Conservation (phyloP, 2,329 filamentous ascomycete genomes). For the Penicillium sp. region DNA sequence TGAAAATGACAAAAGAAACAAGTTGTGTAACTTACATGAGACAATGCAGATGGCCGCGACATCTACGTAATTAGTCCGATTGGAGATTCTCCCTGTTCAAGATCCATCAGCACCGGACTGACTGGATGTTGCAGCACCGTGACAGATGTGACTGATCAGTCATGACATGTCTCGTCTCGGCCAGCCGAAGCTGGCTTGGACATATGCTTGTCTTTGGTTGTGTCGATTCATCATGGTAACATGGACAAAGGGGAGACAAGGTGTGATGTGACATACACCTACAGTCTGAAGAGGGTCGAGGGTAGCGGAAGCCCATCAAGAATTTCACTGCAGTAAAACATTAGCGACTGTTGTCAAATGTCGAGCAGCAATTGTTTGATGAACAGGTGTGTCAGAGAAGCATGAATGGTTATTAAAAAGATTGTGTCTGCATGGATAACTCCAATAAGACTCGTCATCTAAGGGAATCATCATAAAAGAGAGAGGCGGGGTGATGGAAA, state of each 20-base stretch:
- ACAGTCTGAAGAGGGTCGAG: conserved; percentile 5
- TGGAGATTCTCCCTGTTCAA: conserved; percentile 17
- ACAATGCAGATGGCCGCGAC: not conserved
- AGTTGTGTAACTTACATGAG: conserved; percentile 2
- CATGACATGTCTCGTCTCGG: conserved; percentile 54
- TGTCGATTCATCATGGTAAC: conserved; percentile 76
- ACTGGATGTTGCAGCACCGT: conserved; percentile 15
- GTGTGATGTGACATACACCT: conserved; percentile 31
- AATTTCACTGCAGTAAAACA: conserved; percentile 1
- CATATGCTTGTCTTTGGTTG: conserved; percentile 93
- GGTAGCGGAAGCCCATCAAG: not conserved
- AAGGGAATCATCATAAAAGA: conserved; percentile 50
- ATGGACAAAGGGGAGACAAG: conserved; percentile 20
- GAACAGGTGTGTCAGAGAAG: conserved; percentile 46
- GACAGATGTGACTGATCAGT: conserved; percentile 42
- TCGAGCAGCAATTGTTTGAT: conserved; percentile 1
- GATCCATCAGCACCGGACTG: conserved; percentile 29
- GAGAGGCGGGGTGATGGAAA: conserved; percentile 2
- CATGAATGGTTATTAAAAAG: conserved; percentile 60
- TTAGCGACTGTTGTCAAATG: conserved; percentile 14
- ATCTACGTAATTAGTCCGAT: conserved; percentile 9
- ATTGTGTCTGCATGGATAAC: conserved; percentile 61
- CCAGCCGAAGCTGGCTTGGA: conserved; percentile 63
- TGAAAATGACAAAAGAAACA: conserved; percentile 3
- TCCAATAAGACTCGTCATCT: conserved; percentile 67